Percentiles rank a stretch among this genome's conserved stretches.
phyloP scores from a whole-genome alignment of 108 stramenopile species.

The Nitzschia putrida region DNA sequence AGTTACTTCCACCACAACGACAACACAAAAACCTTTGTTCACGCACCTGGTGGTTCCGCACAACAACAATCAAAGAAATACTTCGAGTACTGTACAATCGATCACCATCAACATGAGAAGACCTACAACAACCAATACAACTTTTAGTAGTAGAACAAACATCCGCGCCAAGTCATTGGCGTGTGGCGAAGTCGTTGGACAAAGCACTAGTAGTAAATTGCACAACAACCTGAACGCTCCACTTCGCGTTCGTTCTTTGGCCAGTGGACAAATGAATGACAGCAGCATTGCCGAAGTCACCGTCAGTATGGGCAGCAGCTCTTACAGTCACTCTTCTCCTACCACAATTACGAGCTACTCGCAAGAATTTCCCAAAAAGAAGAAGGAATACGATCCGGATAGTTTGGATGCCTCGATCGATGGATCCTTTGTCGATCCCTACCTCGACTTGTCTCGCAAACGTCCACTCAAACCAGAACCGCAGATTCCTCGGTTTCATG shows the following conservation, averaged over 20 bases:
- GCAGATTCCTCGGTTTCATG: not conserved
- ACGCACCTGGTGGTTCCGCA: too few relatives aligned
- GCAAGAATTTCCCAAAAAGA: not conserved
- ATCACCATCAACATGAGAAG: too few relatives aligned
- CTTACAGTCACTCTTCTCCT: not conserved
- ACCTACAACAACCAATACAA: too few relatives aligned
- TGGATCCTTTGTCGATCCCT: not conserved
- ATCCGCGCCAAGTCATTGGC: too few relatives aligned
- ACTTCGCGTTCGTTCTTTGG: not conserved
- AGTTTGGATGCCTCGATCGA: not conserved
- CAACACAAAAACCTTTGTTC: too few relatives aligned
- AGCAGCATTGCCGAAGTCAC: constrained; percentile 10
- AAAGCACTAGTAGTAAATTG: too few relatives aligned
- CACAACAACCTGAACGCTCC: too few relatives aligned
- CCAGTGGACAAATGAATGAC: constrained; percentile 1
- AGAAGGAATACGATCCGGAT: not conserved
- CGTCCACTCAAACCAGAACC: not conserved
- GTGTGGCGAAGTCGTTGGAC: too few relatives aligned
- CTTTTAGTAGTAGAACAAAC: too few relatives aligned
- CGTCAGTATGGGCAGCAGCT: constrained; percentile 10
- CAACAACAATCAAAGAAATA: too few relatives aligned
- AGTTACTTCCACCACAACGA: too few relatives aligned
- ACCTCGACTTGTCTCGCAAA: not conserved
- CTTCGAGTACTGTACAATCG: too few relatives aligned
- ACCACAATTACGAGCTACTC: not conserved